phyloP scores from a whole-genome alignment of 192 early-diverging fungal genomes.

The Backusella morwellensis region DNA sequence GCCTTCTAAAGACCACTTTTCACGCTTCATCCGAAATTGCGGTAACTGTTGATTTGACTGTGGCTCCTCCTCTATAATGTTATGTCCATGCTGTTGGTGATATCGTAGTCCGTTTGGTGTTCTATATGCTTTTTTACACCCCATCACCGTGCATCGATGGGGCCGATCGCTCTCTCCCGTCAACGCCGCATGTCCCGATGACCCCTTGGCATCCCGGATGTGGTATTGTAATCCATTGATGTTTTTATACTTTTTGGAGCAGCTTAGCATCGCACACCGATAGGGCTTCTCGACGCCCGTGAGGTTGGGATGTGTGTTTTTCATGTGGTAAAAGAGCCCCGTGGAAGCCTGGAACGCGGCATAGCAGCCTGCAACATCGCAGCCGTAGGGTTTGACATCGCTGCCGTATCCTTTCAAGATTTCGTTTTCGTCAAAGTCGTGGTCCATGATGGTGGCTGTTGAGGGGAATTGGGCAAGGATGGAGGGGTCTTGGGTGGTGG shows the following conservation, averaged over 20 bases:
- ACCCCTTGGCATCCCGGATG: constrained; percentile 55
- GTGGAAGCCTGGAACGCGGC: constrained; percentile 25
- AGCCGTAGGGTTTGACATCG: constrained; percentile 35
- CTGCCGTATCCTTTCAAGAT: constrained; percentile 10
- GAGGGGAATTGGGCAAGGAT: constrained; percentile 26
- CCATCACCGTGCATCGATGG: constrained; percentile 21
- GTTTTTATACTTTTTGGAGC: constrained; percentile 76
- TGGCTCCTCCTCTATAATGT: background rate
- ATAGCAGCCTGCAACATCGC: constrained; percentile 34
- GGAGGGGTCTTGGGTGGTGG: constrained; percentile 17
- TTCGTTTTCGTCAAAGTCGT: background rate
- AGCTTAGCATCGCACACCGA: constrained; percentile 63
- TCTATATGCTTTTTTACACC: constrained; percentile 38
- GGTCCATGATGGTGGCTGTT: background rate
- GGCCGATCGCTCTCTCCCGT: constrained; percentile 12
- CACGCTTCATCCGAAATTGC: background rate
- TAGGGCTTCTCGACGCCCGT: constrained; percentile 51
- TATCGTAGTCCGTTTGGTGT: constrained; percentile 39
- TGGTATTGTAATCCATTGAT: constrained; percentile 85
- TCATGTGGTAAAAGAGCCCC: constrained; percentile 46
- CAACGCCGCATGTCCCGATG: constrained; percentile 23
- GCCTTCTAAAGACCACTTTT: background rate
- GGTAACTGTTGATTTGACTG: background rate
- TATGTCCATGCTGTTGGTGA: constrained; percentile 33
- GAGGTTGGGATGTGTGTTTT: constrained; percentile 26